Percentiles rank a stretch among this genome's conserved stretches.
phyloP scores from a whole-genome alignment of 345 rosid genomes.

The Zanthoxylum bungeanum region DNA sequence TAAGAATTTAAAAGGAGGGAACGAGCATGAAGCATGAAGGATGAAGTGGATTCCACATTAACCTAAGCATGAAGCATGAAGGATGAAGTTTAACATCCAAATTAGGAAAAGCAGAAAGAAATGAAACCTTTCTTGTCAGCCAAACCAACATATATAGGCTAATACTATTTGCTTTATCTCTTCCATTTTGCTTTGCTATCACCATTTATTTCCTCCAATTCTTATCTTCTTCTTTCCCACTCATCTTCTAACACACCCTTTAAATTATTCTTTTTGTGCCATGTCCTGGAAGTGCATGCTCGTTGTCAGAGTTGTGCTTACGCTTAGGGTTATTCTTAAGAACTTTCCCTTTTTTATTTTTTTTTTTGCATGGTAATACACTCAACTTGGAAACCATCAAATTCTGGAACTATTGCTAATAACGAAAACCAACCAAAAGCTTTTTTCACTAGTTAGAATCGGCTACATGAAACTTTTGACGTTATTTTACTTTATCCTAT shows the following conservation, averaged over 20 bases:
- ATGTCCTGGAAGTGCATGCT: neutral
- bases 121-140: neutral
- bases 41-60: constrained; percentile 4
- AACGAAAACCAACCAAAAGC: too few relatives aligned
- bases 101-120: neutral
- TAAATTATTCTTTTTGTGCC: neutral
- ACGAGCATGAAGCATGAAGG: neutral
- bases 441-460: too few relatives aligned
- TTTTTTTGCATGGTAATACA: neutral
- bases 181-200: neutral
- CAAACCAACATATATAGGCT: too few relatives aligned
- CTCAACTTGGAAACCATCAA: too few relatives aligned
- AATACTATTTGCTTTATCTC: too few relatives aligned
- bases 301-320: neutral
- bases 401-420: too few relatives aligned
- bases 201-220: neutral
- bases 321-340: too few relatives aligned
- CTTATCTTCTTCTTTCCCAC: neutral
- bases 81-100: too few relatives aligned
- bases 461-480: too few relatives aligned
- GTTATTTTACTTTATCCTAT: too few relatives aligned
- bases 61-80: too few relatives aligned
- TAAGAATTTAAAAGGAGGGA: neutral
- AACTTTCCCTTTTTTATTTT: neutral
- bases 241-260: neutral